Base-by-base conservation (phyloP, 441 rosid species). In the Macaranga tanarius region DNA sequence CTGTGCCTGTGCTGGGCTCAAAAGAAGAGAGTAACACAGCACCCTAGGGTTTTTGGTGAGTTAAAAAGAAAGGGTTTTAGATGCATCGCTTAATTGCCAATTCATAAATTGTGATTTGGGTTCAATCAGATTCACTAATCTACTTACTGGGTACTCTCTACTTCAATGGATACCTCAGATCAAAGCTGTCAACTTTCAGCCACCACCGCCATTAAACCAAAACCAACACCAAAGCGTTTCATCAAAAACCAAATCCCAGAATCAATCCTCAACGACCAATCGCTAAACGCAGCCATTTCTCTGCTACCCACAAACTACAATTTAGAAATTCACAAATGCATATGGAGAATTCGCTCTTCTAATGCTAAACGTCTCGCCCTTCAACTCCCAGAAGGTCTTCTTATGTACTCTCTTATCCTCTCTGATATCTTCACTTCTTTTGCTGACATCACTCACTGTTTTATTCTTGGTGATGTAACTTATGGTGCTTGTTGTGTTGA, bases 401-500 rank as follows among this genome's bases (percentile, higher is more conserved):
- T 95, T 38, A 89, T 95, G 95, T 95, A 89, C 75, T 88, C 99
- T 2, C 86, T 93, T 40, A 76, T 88, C 47, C 92, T 95, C 85
- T 89, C 98, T 44, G 98, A 95, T 74, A 90, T 95, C 79, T 86
- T 92, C 84, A 81, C 90, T 2, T 71, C 95, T 79, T 87, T 87
- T 59, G 88, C 90, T 10, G 92, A 77, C 64, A 90, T 85, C 28
- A 55, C 82, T 19, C 88, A 90, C 75, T 91, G 95, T 79, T 95
- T 92, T 74, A 73, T 92, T 68, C 92, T 95, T 59, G 98, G 96
- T 19, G 97, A 92, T 69, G 98, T 92, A 12, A 91, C 98, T 23
- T 95, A 90, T 65, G 96, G 96, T 25, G 98, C 97, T 4, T 95
- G 98, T 78, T 95, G 99, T 82, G 86, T 91, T 23, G 98, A 95